These are phyloP conservation scores for Paraconiothyrium brasiliense DNA, from an alignment of 2,329 filamentous ascomycete species.

Conservation along the genomic window DNA sequence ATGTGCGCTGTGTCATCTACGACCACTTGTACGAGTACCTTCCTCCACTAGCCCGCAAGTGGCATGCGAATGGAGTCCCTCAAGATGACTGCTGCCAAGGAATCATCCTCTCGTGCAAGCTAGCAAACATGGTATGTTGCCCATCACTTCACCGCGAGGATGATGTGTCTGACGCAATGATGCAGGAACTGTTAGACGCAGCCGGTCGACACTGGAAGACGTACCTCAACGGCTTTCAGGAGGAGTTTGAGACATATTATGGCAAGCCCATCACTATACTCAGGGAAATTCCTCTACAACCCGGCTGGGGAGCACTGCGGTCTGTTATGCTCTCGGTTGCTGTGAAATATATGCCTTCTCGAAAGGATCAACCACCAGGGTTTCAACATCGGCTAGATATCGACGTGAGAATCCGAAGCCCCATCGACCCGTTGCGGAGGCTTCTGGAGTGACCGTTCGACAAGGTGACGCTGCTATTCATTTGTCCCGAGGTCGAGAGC, in stretches of 20 bases:
- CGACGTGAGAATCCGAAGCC: background rate
- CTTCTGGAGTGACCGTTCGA: background rate
- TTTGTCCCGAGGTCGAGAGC: background rate
- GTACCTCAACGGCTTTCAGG: background rate
- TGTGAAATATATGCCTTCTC: background rate
- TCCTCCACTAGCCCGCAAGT: background rate
- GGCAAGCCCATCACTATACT: background rate
- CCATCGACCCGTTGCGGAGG: background rate
- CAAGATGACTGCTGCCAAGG: background rate
- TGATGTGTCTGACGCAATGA: background rate
- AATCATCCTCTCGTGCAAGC: background rate
- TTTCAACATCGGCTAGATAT: background rate
- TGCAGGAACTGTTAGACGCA: background rate
- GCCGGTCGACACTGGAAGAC: background rate
- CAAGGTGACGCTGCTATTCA: background rate
- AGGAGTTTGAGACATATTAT: background rate
- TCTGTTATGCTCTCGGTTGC: background rate
- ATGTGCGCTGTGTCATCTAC: background rate
- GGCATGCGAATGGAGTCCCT: background rate
- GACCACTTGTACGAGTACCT: background rate
- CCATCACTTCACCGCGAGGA: too few relatives aligned
- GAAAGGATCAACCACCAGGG: background rate
- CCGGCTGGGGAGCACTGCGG: background rate
- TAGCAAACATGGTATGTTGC: background rate
- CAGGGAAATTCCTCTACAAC: background rate